A percentile compares a stretch with the other conserved stretches of the same genome.
These are phyloP conservation scores for Xylariaceae sp. DNA, from an alignment of 2,329 filamentous ascomycete genomes.

Conservation along the genomic window DNA sequence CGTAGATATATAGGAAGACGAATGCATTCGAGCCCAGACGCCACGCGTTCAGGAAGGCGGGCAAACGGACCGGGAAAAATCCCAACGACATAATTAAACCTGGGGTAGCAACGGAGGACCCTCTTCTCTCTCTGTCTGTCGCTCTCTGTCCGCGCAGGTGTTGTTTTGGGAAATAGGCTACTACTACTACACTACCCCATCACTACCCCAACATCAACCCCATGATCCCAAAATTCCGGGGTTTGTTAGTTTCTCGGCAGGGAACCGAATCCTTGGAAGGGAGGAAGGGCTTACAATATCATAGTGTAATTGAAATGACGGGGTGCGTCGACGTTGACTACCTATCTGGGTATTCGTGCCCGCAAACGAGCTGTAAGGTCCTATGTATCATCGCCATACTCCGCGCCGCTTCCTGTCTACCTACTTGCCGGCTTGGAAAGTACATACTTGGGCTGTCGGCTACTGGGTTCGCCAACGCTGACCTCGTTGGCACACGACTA, in stretches of 20 bases:
- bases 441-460: not conserved
- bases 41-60: slow-evolving; percentile 13
- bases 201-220: not conserved
- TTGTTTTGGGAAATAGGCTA: not conserved
- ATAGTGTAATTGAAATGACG: no score
- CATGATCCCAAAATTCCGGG: not conserved
- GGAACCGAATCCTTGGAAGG: not conserved
- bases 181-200: not conserved
- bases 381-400: not conserved
- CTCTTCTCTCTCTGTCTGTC: no score
- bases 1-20: slow-evolving; percentile 26
- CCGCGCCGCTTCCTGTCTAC: no score
- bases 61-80: slow-evolving; percentile 29
- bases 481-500: not conserved
- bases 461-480: not conserved
- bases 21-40: slow-evolving; percentile 12
- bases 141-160: no score
- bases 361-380: not conserved
- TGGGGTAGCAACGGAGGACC: no score
- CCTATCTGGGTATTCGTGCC: no score
- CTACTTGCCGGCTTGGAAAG: not conserved
- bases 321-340: no score
- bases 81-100: no score
- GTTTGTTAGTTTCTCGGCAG: not conserved
- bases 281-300: not conserved